Evolutionary conservation across 257 asterid genomes (phyloP), one percentile per base, ranked within the genome.

Genomic region (Paulownia fortunei): DNA sequence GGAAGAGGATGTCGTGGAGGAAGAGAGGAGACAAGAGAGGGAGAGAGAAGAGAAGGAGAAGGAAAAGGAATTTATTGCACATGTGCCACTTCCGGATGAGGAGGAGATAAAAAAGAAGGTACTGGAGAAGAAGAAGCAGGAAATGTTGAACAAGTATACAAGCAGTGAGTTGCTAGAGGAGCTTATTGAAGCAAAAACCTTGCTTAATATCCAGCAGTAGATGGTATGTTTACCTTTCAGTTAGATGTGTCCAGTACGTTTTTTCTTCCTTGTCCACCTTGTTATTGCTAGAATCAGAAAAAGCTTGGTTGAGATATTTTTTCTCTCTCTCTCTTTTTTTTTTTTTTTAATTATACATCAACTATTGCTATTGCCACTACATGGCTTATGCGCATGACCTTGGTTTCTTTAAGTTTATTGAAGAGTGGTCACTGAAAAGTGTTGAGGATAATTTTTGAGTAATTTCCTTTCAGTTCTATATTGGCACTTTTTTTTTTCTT

Each of bases 1-100:
- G 90, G 99, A 89, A 77, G 98, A 95, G 85, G 99, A 92, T 73
- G 97, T 91, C 46, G 87, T 92, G 39, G 98, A 87, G 86, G 99
- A 94, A 86, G 98, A 92, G 84, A 86, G 94, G 82, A 85, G 74
- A 80, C 64, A 27, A 51, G 91, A 89, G 83, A 82, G 73, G 87
- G 97, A 94, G 85, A 85, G 58, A 73, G 95, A 88, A 26, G 89
- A 86, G 79, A 80, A 83, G 79, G 93, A 92, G 69, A 89, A 80
- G 84, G 94, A 90, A 77, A 86, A 81, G 18, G 97, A 94, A 63
- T 95, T 90, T 81, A 83, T 92, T 76, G 99, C 89, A 0, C 99
- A 95, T 51, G 99, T 95, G 12, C 99, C 98, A 21, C 72, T 95
- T 73, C 99, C 99, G 0, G 99, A 95, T 79, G 97, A 91, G 79